A percentile compares a stretch with the other conserved stretches of the same genome.
phyloP scores from a whole-genome alignment of 1,139 yeast species.

The Kurtzmaniella quercitrusa region DNA sequence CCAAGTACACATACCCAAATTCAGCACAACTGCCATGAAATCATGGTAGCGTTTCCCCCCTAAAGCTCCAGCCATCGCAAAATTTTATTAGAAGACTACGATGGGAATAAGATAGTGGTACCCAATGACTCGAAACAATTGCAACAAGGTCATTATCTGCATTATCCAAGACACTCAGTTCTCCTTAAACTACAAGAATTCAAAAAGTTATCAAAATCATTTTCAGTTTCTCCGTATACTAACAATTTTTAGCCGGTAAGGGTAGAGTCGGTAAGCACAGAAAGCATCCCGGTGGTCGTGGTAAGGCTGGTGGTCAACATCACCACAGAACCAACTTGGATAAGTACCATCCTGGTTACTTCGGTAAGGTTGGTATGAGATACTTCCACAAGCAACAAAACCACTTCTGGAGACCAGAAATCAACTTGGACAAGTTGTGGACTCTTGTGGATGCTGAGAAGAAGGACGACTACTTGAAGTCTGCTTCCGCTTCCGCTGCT shows the following conservation, averaged over 20 bases:
- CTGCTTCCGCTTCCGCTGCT: conserved; percentile 85
- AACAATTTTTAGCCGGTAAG: conserved; percentile 82
- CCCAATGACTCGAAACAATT: no score
- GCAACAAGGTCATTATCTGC: no score
- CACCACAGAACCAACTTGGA: conserved; percentile 99
- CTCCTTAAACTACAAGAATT: no score
- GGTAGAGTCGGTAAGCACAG: conserved; percentile 99
- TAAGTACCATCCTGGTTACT: conserved; percentile 99
- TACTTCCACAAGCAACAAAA: conserved; percentile 96
- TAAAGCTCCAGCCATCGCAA: neutral
- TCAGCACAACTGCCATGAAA: no score
- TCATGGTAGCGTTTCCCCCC: no score
- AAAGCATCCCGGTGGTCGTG: conserved; percentile 99
- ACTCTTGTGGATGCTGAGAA: conserved; percentile 90
- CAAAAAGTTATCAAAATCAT: no score
- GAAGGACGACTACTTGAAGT: conserved; percentile 90
- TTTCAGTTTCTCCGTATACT: conserved; percentile 16
- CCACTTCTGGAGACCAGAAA: conserved; percentile 98
- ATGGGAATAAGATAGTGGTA: no score
- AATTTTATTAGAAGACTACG: neutral
- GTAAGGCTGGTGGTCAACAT: conserved; percentile 99
- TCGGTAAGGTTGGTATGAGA: conserved; percentile 99
- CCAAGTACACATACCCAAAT: no score
- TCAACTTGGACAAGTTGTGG: conserved; percentile 99
- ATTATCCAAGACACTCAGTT: no score